phyloP scores from a whole-genome alignment of 176 grass and related monocot species.

The Carex kokanica region DNA sequence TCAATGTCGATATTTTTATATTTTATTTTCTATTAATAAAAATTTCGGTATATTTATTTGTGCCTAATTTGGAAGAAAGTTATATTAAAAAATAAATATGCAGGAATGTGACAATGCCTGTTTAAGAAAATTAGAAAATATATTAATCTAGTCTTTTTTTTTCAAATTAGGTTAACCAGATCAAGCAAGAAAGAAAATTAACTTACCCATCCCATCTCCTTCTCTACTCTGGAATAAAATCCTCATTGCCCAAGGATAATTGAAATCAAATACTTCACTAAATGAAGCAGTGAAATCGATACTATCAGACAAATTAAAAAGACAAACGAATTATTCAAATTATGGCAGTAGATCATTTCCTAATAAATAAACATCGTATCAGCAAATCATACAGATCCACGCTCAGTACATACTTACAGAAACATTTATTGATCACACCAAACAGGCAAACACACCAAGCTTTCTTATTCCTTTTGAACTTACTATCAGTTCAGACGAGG shows the following conservation, averaged over 20 bases:
- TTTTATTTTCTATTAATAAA: too few relatives aligned
- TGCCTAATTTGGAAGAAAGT: too few relatives aligned
- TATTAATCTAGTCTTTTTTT: too few relatives aligned
- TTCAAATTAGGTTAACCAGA: neutral
- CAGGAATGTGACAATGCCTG: too few relatives aligned
- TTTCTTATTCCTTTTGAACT: slow-evolving; percentile 5
- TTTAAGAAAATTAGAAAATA: too few relatives aligned
- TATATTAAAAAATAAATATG: neutral
- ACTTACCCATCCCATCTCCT: neutral
- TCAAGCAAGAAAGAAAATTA: neutral
- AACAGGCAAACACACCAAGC: neutral
- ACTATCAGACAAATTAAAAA: neutral
- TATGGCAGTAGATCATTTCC: neutral
- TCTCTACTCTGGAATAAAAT: neutral
- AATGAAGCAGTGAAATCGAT: neutral
- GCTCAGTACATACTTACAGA: neutral
- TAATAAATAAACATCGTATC: neutral
- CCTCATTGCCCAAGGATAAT: neutral
- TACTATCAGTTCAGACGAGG: slow-evolving; percentile 31
- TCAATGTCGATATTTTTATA: too few relatives aligned
- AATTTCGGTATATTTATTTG: too few relatives aligned
- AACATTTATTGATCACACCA: slow-evolving; percentile 5
- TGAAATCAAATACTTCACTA: neutral
- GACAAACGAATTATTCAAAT: neutral
- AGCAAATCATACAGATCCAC: slow-evolving; percentile 15